Evolutionary conservation across 495 filamentous ascomycete species (phyloP).

Genomic region (Podospora australis): DNA sequence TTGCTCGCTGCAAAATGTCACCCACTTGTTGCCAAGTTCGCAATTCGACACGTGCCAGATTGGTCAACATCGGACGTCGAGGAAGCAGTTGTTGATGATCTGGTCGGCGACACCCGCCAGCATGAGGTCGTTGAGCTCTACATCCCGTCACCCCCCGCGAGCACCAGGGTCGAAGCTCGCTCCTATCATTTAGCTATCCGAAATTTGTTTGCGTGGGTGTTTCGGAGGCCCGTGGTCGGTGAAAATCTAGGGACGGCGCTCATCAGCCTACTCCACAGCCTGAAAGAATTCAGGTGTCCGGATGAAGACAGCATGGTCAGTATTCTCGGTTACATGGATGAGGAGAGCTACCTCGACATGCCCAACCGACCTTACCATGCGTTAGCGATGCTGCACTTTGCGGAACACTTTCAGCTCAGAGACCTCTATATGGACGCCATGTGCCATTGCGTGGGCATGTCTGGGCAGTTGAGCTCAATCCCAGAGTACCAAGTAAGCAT

Average conservation of each 20-base stretch:
- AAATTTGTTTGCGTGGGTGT: conserved; percentile 64
- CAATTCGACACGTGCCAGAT: conserved; percentile 24
- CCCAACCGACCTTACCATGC: conserved; percentile 53
- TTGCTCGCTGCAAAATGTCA: conserved; percentile 46
- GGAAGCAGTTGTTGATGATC: conserved; percentile 8
- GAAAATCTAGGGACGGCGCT: conserved; percentile 50
- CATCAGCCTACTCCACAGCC: conserved; percentile 49
- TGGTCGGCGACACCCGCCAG: conserved; percentile 9
- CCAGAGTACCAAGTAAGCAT: conserved; percentile 49
- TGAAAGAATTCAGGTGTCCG: conserved; percentile 47
- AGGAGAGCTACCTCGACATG: conserved; percentile 56
- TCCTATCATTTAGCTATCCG: conserved; percentile 55
- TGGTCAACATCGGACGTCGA: conserved; percentile 10
- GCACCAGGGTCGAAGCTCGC: conserved; percentile 44
- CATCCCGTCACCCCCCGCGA: conserved; percentile 50
- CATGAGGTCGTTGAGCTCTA: conserved; percentile 49
- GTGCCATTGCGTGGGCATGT: conserved; percentile 63
- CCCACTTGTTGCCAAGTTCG: conserved; percentile 47
- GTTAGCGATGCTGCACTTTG: conserved; percentile 51
- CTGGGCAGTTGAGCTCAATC: conserved; percentile 42
- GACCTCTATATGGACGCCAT: conserved; percentile 59
- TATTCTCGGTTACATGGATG: conserved; percentile 50
- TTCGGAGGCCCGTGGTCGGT: conserved; percentile 55
- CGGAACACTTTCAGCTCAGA: conserved; percentile 51
- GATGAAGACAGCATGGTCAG: conserved; percentile 44